Conservation (phyloP, 371 early-diverging fungal genomes). For the Fennellomyces sp. region DNA sequence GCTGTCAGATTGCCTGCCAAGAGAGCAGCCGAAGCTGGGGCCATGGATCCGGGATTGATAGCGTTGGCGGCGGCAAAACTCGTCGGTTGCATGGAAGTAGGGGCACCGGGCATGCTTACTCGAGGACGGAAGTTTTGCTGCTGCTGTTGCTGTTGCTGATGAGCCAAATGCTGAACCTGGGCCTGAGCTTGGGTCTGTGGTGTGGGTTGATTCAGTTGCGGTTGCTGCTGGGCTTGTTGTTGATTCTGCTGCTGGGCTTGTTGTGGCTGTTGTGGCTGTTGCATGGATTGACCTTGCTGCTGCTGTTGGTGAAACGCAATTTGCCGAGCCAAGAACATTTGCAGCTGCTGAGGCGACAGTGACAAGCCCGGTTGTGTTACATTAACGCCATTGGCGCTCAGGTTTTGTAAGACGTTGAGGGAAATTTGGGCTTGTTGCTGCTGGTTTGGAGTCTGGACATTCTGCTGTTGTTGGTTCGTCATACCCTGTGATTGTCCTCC, state of each 20-base stretch:
- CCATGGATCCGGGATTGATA: slow-evolving; percentile 12
- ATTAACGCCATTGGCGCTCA: slow-evolving; percentile 18
- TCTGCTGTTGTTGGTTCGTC: slow-evolving; percentile 10
- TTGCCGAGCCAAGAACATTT: slow-evolving; percentile 33
- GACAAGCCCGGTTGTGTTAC: slow-evolving; percentile 17
- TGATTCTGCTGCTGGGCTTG: slow-evolving; percentile 16
- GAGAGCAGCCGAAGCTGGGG: slow-evolving; percentile 12
- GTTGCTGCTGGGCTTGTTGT: slow-evolving; percentile 12
- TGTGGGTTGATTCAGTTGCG: slow-evolving; percentile 7
- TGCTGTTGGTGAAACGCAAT: slow-evolving; percentile 33
- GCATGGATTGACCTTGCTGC: slow-evolving; percentile 9
- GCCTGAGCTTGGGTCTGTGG: slow-evolving; percentile 21
- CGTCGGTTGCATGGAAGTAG: slow-evolving; percentile 15
- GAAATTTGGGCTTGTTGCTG: slow-evolving; percentile 25
- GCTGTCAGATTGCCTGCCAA: slow-evolving; percentile 18
- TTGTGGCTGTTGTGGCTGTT: slow-evolving; percentile 22
- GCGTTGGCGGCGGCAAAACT: slow-evolving; percentile 3
- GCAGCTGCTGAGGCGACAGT: slow-evolving; percentile 37
- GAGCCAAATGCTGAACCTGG: slow-evolving; percentile 9
- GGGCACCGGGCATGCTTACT: slow-evolving; percentile 12
- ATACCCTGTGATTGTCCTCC: slow-evolving; percentile 16
- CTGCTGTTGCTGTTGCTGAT: slow-evolving; percentile 11
- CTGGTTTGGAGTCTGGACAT: slow-evolving; percentile 11
- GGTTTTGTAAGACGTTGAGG: slow-evolving; percentile 26
- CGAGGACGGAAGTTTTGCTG: slow-evolving; percentile 10